These are phyloP conservation scores for Westerdykella sp. DNA, from an alignment of 2,329 filamentous ascomycete genomes.

Conservation along the genomic window DNA sequence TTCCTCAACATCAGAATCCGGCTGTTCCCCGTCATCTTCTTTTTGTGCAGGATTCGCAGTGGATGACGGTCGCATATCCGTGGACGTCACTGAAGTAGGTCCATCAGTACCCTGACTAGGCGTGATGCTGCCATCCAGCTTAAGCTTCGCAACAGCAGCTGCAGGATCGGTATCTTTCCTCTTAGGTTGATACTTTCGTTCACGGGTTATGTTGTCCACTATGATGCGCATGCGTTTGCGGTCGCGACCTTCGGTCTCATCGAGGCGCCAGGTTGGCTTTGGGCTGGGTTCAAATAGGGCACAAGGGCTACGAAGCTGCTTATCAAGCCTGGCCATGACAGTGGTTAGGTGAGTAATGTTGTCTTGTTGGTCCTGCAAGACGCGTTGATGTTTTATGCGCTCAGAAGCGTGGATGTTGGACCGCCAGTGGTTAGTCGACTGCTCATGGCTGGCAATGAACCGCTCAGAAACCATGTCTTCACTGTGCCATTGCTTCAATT, in stretches of 20 bases:
- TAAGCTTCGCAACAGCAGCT: constrained; percentile 34
- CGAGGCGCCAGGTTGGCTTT: constrained; percentile 77
- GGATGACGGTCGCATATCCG: constrained; percentile 15
- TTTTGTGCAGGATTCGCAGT: constrained; percentile 15
- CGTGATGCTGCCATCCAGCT: constrained; percentile 41
- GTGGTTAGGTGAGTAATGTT: constrained; percentile 72
- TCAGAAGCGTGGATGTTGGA: constrained; percentile 93
- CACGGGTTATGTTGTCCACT: constrained; percentile 61
- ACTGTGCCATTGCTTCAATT: constrained; percentile 69
- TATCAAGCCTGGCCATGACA: constrained; percentile 70
- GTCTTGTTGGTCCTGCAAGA: constrained; percentile 89
- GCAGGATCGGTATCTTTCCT: constrained; percentile 55
- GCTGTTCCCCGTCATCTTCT: constrained; percentile 38
- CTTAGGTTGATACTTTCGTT: constrained; percentile 79
- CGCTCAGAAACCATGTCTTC: constrained; percentile 65
- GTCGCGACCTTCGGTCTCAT: constrained; percentile 91
- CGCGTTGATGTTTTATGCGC: constrained; percentile 81
- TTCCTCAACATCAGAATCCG: constrained; percentile 59
- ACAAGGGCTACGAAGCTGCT: constrained; percentile 70
- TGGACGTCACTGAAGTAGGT: neutral
- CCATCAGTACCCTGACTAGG: constrained; percentile 17
- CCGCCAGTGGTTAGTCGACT: constrained; percentile 84
- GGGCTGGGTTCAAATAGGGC: constrained; percentile 67
- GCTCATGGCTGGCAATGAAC: constrained; percentile 72
- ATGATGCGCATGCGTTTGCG: constrained; percentile 86